Percentiles rank a stretch among this genome's conserved stretches.
Evolutionary conservation across 2,329 filamentous ascomycete species (phyloP).

Genomic region (Amphichorda felina): DNA sequence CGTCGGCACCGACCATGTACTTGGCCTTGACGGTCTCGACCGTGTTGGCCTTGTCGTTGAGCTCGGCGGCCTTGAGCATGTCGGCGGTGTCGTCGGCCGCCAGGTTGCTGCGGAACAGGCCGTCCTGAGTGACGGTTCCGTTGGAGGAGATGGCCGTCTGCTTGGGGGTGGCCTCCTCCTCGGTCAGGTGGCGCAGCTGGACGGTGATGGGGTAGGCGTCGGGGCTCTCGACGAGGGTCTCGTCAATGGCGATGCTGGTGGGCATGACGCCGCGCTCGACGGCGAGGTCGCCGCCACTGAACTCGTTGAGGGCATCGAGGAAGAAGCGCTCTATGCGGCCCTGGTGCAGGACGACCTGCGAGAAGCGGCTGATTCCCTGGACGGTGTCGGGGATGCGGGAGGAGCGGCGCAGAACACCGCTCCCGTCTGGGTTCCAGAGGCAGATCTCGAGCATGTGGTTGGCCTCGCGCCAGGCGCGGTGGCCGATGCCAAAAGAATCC

Average conservation of each 20-base stretch:
- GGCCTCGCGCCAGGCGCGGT: conserved; percentile 51
- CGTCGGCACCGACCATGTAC: conserved; percentile 58
- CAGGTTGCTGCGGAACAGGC: conserved; percentile 48
- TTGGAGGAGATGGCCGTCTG: conserved; percentile 14
- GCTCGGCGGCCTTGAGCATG: conserved; percentile 18
- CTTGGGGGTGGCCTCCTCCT: conserved; percentile 42
- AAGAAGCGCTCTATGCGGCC: conserved; percentile 59
- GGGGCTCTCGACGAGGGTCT: conserved; percentile 34
- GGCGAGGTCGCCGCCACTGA: conserved; percentile 23
- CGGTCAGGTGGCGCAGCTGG: conserved; percentile 40
- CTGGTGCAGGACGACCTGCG: conserved; percentile 59
- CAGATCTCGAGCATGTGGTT: conserved; percentile 54
- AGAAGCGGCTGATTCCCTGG: conserved; percentile 48
- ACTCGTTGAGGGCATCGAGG: conserved; percentile 39
- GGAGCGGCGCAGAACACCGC: conserved; percentile 43
- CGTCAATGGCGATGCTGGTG: conserved; percentile 34
- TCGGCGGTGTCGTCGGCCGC: conserved; percentile 44
- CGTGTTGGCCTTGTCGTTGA: conserved; percentile 20
- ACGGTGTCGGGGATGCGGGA: conserved; percentile 53
- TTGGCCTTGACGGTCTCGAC: conserved; percentile 24
- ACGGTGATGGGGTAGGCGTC: conserved; percentile 50
- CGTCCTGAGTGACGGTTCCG: too few relatives aligned
- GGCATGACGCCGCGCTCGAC: conserved; percentile 52
- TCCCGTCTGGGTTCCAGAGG: conserved; percentile 48
- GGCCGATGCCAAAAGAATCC: conserved; percentile 56